Base-by-base conservation (phyloP, 1,139 yeast genomes). In the Geotrichum reessii region DNA sequence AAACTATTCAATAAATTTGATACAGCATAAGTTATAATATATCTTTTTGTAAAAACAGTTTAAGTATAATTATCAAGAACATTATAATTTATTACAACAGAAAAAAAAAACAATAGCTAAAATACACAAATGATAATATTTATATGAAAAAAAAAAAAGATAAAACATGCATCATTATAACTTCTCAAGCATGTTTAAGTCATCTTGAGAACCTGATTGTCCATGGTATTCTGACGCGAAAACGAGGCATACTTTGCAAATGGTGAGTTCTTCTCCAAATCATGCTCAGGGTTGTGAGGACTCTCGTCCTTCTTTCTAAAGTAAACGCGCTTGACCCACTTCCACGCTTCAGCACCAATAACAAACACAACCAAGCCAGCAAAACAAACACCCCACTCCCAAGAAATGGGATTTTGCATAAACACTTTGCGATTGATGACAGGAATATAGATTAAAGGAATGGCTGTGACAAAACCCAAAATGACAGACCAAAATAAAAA, bases 391-490 rank as follows among this genome's bases (percentile, higher is more conserved):
- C 90, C 95, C 95, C 96, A 89, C 74, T 89, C 96, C 75, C 84
- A 85, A 2, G 85, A 81, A 63, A 89, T 87, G 5, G 86, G 83
- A 12, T 75, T 78, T 70, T 90, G 96, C 66, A 86, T 77, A 70
- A 90, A 90, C 14, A 90, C 96, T 63, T 81, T 80, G 58, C 79
- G 76, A 72, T 90, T 90, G 67, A 90, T 88, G 27, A 87, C 96
- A 1, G 97, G 97, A 65, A 90, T 89, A 73, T 89, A 89, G 48
- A 89, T 82, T 42, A 88, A 86, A 33, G 96, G 96, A 80, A 90
- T 86, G 8, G 87, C 86, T 1, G 91, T 78, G 17, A 81, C 71
- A 65, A 86, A 81, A 0, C 95, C 97, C 37, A 82, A 78, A 53
- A 87, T 69, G 51, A 90, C 83, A 0, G 96, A 87, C 93, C 95